Conservation (phyloP, 2,329 filamentous ascomycete genomes). For the Cryphonectria japonica region DNA sequence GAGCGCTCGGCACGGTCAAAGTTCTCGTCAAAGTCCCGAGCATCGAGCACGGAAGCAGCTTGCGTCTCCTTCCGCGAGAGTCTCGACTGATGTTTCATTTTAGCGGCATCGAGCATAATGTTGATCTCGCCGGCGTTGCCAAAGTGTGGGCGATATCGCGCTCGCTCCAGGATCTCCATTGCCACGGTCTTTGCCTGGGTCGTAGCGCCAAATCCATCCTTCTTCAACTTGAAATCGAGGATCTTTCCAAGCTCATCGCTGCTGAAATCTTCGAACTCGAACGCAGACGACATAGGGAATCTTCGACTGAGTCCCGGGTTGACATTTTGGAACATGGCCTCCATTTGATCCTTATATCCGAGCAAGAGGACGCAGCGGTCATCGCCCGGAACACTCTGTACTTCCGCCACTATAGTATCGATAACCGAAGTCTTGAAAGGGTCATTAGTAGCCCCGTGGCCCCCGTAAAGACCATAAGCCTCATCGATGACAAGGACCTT, state of each 20-base stretch:
- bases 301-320: slow-evolving; percentile 71
- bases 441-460: slow-evolving; percentile 38
- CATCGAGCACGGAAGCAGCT: slow-evolving; percentile 36
- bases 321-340: slow-evolving; percentile 72
- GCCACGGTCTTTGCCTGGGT: slow-evolving; percentile 56
- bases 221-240: slow-evolving; percentile 64
- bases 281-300: slow-evolving; percentile 66
- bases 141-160: slow-evolving; percentile 67
- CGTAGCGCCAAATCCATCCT: slow-evolving; percentile 57
- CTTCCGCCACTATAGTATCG: slow-evolving; percentile 74
- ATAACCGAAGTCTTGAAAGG: slow-evolving; percentile 67
- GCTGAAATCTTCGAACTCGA: slow-evolving; percentile 70
- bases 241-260: slow-evolving; percentile 62
- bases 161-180: slow-evolving; percentile 62
- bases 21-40: slow-evolving; percentile 61
- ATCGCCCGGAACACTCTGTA: slow-evolving; percentile 71
- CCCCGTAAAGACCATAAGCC: slow-evolving; percentile 67
- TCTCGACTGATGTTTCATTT: slow-evolving; percentile 43
- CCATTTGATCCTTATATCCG: slow-evolving; percentile 72
- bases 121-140: slow-evolving; percentile 78
- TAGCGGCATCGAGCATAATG: slow-evolving; percentile 64
- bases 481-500: slow-evolving; percentile 84
- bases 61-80: slow-evolving; percentile 32
- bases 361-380: slow-evolving; percentile 74
- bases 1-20: slow-evolving; percentile 55